A percentile compares a stretch with the other conserved stretches of the same genome.
These are phyloP conservation scores for Barbatosphaeria neglecta DNA, from an alignment of 495 filamentous ascomycete species.

Conservation along the genomic window DNA sequence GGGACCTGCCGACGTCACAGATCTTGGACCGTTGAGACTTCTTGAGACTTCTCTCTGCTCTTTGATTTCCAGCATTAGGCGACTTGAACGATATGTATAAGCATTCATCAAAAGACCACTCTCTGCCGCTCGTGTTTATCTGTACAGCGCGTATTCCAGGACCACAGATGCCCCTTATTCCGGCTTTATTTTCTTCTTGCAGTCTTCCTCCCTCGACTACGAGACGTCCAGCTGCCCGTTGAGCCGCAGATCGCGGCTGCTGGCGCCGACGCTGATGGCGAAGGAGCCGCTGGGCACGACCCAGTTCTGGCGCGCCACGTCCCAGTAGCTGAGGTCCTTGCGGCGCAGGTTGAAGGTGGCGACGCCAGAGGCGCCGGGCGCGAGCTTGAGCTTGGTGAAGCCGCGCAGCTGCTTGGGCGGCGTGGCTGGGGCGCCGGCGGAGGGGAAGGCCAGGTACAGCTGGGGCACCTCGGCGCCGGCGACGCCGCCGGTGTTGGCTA, in stretches of 20 bases:
- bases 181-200: too few relatives aligned
- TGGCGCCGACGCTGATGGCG: conserved; percentile 35
- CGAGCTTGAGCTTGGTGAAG: conserved; percentile 43
- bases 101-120: too few relatives aligned
- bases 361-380: conserved; percentile 27
- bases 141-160: too few relatives aligned
- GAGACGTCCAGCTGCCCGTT: conserved; percentile 17
- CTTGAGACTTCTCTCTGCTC: too few relatives aligned
- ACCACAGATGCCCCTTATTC: too few relatives aligned
- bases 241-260: conserved; percentile 34
- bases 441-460: conserved; percentile 35
- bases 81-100: too few relatives aligned
- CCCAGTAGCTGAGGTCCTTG: conserved; percentile 49
- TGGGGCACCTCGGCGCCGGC: conserved; percentile 69
- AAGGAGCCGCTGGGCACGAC: conserved; percentile 38
- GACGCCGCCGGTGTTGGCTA: conserved; percentile 59
- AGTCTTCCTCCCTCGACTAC: not conserved
- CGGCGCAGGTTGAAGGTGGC: conserved; percentile 37
- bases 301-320: conserved; percentile 36
- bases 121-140: too few relatives aligned
- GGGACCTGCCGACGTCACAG: too few relatives aligned
- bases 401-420: conserved; percentile 45
- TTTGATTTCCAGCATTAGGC: too few relatives aligned
- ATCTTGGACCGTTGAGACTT: too few relatives aligned
- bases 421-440: conserved; percentile 35